phyloP scores from a whole-genome alignment of 495 filamentous ascomycete species.

The Filosporella fistucella region DNA sequence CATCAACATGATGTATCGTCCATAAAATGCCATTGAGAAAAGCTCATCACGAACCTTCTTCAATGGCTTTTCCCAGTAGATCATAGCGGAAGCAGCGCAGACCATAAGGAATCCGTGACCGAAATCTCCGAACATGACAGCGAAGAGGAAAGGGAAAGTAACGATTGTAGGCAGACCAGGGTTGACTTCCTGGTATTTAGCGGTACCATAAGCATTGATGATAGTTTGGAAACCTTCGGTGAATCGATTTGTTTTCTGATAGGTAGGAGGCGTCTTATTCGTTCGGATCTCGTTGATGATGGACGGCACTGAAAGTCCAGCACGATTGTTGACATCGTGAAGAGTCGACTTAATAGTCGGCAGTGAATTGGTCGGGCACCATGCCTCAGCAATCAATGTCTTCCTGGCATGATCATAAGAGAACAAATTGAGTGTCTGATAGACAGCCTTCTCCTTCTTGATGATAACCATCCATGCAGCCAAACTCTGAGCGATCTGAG shows the following conservation, averaged over 20 bases:
- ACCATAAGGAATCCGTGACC: constrained; percentile 90
- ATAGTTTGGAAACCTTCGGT: constrained; percentile 98
- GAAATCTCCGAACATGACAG: constrained; percentile 98
- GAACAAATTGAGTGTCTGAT: constrained; percentile 91
- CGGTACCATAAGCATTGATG: constrained; percentile 94
- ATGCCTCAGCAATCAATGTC: constrained; percentile 95
- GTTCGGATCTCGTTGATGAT: constrained; percentile 97
- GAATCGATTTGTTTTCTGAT: constrained; percentile 95
- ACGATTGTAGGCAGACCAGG: constrained; percentile 90
- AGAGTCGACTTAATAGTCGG: constrained; percentile 92
- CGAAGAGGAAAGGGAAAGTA: constrained; percentile 97
- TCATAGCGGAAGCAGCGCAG: constrained; percentile 77
- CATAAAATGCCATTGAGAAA: constrained; percentile 97
- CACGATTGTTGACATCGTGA: constrained; percentile 93
- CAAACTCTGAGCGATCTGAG: constrained; percentile 83
- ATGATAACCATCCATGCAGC: constrained; percentile 95
- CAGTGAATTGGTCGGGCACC: constrained; percentile 89
- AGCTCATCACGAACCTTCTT: constrained; percentile 91
- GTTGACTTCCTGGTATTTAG: constrained; percentile 96
- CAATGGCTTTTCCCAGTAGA: constrained; percentile 88
- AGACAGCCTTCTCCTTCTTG: constrained; percentile 98
- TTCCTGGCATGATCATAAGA: constrained; percentile 95
- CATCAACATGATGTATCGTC: constrained; percentile 95
- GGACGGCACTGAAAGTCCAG: constrained; percentile 89
- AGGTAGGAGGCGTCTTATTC: constrained; percentile 94